Evolutionary conservation across 2,329 filamentous ascomycete species (phyloP).

Genomic region (Ramularia collo-cygni): DNA sequence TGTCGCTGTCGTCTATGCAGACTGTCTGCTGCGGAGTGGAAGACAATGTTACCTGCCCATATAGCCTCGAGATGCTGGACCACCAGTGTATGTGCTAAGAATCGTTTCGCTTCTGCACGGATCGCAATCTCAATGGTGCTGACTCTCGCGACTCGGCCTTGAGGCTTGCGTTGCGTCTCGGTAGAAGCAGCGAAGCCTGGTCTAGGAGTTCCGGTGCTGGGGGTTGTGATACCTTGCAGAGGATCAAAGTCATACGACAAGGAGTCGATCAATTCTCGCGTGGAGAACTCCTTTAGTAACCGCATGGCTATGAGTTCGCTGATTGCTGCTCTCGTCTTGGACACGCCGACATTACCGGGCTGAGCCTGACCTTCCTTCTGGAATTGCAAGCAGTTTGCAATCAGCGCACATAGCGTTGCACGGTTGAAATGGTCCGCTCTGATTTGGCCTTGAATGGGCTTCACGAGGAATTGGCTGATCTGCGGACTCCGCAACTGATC

Average conservation of each 20-base stretch:
- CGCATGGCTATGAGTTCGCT: constrained; percentile 89
- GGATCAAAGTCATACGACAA: constrained; percentile 94
- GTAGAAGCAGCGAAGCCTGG: constrained; percentile 6
- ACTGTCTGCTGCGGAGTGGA: constrained; percentile 80
- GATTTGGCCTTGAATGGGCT: constrained; percentile 90
- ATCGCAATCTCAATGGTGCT: constrained; percentile 92
- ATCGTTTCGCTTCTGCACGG: constrained; percentile 83
- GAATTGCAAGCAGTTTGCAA: constrained; percentile 93
- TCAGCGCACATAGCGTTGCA: constrained; percentile 79
- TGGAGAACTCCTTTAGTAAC: constrained; percentile 80
- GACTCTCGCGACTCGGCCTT: constrained; percentile 62
- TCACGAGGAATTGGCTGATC: constrained; percentile 89
- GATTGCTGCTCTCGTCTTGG: constrained; percentile 75
- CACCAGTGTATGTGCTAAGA: constrained; percentile 83
- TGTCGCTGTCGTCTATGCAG: constrained; percentile 59
- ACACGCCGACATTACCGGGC: constrained; percentile 77
- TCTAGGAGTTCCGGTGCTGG: constrained; percentile 31
- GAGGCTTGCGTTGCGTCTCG: constrained; percentile 36
- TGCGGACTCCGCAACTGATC: constrained; percentile 94
- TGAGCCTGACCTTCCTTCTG: constrained; percentile 76
- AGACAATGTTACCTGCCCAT: constrained; percentile 92
- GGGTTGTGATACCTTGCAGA: constrained; percentile 66
- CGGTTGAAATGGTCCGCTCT: constrained; percentile 74
- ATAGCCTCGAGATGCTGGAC: constrained; percentile 95
- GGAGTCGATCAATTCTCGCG: constrained; percentile 84